These are phyloP conservation scores for Vickermania ingenoplastis DNA, from an alignment of 208 protist genomes.

Conservation along the genomic window DNA sequence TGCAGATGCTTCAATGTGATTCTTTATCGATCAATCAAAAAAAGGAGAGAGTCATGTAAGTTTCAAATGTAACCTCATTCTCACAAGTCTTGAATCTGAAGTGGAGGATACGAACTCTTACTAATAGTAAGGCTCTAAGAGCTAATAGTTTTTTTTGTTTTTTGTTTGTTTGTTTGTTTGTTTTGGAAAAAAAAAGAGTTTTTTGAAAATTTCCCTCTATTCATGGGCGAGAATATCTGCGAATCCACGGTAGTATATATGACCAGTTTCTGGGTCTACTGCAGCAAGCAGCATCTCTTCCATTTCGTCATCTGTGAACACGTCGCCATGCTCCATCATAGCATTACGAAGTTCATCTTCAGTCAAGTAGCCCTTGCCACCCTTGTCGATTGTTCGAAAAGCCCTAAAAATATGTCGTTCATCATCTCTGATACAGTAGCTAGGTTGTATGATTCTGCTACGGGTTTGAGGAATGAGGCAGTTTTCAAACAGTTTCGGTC, in stretches of 20 bases:
- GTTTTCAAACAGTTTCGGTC: conserved; percentile 16
- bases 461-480: conserved; percentile 7
- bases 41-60: no score
- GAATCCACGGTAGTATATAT: conserved; percentile 76
- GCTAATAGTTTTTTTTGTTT: no score
- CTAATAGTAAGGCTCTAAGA: no score
- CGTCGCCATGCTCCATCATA: conserved; percentile 45
- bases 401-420: conserved; percentile 58
- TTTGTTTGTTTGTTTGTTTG: no score
- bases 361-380: conserved; percentile 58
- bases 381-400: conserved; percentile 56
- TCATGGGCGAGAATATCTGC: conserved; percentile 64
- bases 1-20: no score
- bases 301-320: conserved; percentile 62
- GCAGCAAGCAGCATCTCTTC: conserved; percentile 72
- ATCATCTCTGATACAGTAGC: conserved; percentile 32
- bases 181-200: no score
- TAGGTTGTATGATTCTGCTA: conserved; percentile 8
- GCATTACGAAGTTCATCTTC: conserved; percentile 42
- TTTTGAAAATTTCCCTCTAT: no score
- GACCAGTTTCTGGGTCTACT: conserved; percentile 57
- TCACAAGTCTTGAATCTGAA: no score
- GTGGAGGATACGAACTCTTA: no score
- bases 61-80: no score
- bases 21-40: no score